Percentiles rank a stretch among this genome's conserved stretches.
Conservation (phyloP, 495 filamentous ascomycete species). For the Hypoxylon rickii region DNA sequence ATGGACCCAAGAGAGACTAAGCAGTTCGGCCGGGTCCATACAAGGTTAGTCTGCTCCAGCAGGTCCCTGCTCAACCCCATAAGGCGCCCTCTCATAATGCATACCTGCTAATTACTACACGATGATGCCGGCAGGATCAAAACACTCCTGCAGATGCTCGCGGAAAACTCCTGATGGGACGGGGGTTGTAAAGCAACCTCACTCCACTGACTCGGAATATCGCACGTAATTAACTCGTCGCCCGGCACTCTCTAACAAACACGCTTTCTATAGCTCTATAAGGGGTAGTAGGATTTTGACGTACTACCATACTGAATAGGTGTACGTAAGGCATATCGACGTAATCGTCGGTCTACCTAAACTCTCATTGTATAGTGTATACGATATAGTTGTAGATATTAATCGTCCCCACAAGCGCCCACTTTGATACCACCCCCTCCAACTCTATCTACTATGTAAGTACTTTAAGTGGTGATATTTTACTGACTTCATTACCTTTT, state of each 20-base stretch:
- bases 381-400: too few relatives aligned
- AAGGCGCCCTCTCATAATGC: background rate
- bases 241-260: background rate
- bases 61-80: background rate
- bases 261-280: conserved; percentile 13
- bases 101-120: conserved; percentile 8
- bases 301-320: too few relatives aligned
- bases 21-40: background rate
- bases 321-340: too few relatives aligned
- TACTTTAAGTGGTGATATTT: too few relatives aligned
- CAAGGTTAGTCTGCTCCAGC: background rate
- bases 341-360: too few relatives aligned
- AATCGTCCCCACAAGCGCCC: too few relatives aligned
- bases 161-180: conserved; percentile 6
- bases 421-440: too few relatives aligned
- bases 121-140: too few relatives aligned
- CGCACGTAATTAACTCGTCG: conserved; percentile 11
- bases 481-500: too few relatives aligned
- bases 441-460: too few relatives aligned
- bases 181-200: conserved; percentile 17
- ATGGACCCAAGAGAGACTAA: background rate
- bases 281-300: too few relatives aligned
- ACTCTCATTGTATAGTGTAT: too few relatives aligned
- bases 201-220: conserved; percentile 26
- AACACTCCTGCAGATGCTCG: background rate